A percentile compares a stretch with the other conserved stretches of the same genome.
phyloP scores from a whole-genome alignment of 2,329 filamentous ascomycete genomes.

The Aspergillus sp. region DNA sequence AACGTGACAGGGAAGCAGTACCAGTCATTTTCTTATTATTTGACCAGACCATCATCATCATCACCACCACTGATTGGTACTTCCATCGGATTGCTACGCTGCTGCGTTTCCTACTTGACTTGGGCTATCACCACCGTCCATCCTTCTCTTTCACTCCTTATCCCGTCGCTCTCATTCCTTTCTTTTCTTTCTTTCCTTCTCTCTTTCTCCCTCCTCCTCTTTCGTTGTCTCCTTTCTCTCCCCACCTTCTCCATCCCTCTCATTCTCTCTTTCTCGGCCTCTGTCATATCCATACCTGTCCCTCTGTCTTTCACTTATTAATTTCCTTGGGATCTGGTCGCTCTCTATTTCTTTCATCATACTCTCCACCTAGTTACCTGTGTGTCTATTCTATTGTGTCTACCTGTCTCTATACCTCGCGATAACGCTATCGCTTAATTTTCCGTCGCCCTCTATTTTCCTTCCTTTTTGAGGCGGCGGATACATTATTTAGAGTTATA shows the following conservation, averaged over 20 bases:
- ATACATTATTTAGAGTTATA: constrained; percentile 4
- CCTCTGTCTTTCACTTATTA: background rate
- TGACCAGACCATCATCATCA: too few species aligned
- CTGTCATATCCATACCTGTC: background rate
- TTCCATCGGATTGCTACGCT: too few species aligned
- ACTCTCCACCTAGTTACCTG: background rate
- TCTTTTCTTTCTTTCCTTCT: constrained; percentile 8
- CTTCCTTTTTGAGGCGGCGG: constrained; percentile 5
- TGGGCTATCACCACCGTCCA: background rate
- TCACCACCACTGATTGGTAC: too few species aligned
- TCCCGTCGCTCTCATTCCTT: background rate
- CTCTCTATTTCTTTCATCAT: constrained; percentile 7
- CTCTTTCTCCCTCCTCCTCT: constrained; percentile 6
- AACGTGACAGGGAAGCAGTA: background rate
- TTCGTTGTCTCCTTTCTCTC: background rate
- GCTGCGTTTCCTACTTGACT: background rate
- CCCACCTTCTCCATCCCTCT: constrained; percentile 5
- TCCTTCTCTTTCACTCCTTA: background rate
- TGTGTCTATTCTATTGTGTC: constrained; percentile 3
- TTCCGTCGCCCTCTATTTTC: background rate
- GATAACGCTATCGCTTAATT: constrained; percentile 13
- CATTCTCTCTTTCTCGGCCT: background rate
- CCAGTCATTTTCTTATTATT: background rate
- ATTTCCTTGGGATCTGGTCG: background rate
- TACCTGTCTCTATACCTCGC: constrained; percentile 10